Evolutionary conservation across 495 filamentous ascomycete species (phyloP).

Genomic region (Parachaetomium inaequale): DNA sequence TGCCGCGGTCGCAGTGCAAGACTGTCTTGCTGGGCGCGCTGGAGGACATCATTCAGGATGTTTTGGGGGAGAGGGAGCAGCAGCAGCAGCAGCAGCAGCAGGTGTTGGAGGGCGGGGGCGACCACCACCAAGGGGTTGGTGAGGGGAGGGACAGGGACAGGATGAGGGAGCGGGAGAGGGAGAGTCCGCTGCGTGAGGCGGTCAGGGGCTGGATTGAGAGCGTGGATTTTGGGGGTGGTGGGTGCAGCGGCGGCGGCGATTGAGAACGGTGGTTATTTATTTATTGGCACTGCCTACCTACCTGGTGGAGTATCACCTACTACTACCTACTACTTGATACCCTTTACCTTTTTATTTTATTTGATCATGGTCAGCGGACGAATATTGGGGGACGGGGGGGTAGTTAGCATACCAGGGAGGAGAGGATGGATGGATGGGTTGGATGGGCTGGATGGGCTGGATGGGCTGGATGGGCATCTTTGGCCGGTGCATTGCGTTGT

Average conservation of each 20-base stretch:
- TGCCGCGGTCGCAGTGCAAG: slow-evolving; percentile 48
- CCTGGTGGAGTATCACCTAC: neutral
- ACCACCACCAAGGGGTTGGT: neutral
- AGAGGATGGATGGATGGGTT: neutral
- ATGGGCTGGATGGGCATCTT: neutral
- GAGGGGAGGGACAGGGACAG: neutral
- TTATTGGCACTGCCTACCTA: neutral
- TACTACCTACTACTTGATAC: slow-evolving; percentile 3
- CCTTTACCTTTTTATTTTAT: neutral
- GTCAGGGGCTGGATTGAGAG: slow-evolving; percentile 45
- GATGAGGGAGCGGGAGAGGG: slow-evolving; percentile 30
- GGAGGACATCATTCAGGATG: slow-evolving; percentile 46
- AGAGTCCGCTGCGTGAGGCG: slow-evolving; percentile 41
- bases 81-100: neutral
- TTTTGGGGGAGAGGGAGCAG: slow-evolving; percentile 35
- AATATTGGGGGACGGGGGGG: neutral
- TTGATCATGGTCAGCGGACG: neutral
- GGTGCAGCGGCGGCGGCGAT: slow-evolving; percentile 21
- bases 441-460: neutral
- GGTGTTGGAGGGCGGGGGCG: neutral
- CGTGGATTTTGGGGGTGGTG: slow-evolving; percentile 29
- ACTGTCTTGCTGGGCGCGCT: slow-evolving; percentile 45
- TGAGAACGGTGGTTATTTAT: neutral
- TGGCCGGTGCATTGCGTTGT: neutral
- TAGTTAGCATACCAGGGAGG: neutral